Evolutionary conservation across 2,329 filamentous ascomycete species (phyloP), one percentile per base, ranked within the genome.

Genomic region (Delphinella strobiligena): DNA sequence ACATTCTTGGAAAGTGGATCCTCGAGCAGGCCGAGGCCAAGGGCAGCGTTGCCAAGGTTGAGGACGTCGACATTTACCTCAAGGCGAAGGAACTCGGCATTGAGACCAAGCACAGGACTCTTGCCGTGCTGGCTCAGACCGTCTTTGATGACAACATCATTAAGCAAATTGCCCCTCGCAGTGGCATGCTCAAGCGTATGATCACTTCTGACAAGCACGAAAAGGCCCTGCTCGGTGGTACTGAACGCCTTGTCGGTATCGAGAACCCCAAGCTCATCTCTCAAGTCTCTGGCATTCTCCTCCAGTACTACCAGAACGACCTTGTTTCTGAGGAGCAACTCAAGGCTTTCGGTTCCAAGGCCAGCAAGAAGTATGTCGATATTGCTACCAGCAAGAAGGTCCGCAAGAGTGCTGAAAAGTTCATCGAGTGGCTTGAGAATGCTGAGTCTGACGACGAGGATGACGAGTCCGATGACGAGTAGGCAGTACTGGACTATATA

Each of bases 291-390:
- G 86, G 85, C 62, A 83, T 98, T 53, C 73, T 98, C 47, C 76
- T 93, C 61, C 74, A 82, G 54, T 82, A 89, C 67, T 98, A 96
- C 65, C 77, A 95, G 64, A 73, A 86, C 54, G 91, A 98, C 51
- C 73, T 98, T 40, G 69, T 94, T 53, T 78, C 74, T 37, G 91
- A 98, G 68, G 88, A 94, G 47, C 76, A 87, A 12, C 77, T 93
- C 58, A 83, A 80, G 64, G 80, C 81, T 52, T 98, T 91, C 89
- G 89, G 88, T 49, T 74, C 75, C 58, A 94, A 91, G 73, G 87
- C 89, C 44, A 94, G 86, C 76, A 95, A 93, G 80, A 95, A 95
- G 71, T 96, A 96, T 61, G 84, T 93, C 52, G 89, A 96, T 60
- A 64, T 93, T 45, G 60, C 80, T 44, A 88, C 79, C 45, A 93